These are phyloP conservation scores for Auricularia sp. DNA, from an alignment of 768 basidiomycete species.

Conservation along the genomic window DNA sequence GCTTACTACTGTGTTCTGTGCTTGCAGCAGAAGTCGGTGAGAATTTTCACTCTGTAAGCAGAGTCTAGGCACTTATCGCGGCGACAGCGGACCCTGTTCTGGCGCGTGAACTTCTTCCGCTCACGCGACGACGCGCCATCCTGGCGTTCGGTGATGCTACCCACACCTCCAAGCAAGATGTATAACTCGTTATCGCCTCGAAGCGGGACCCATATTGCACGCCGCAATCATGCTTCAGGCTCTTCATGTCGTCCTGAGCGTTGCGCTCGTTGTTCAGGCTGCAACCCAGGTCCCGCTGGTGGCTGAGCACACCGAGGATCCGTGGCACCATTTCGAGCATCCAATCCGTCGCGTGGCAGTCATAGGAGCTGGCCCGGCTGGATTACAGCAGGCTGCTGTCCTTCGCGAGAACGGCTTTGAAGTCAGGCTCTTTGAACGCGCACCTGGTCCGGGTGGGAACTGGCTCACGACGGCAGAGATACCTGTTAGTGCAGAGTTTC, in stretches of 20 bases:
- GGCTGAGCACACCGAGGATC: not conserved
- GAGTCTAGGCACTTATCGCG: too few relatives aligned
- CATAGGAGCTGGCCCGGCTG: slow-evolving; percentile 29
- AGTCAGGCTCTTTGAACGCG: slow-evolving; percentile 31
- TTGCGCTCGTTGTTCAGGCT: not conserved
- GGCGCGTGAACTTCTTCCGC: not conserved
- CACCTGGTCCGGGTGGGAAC: slow-evolving; percentile 29
- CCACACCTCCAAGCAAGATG: not conserved
- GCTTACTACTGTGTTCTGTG: too few relatives aligned
- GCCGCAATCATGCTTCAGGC: not conserved
- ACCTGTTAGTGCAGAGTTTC: slow-evolving; percentile 27
- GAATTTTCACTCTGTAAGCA: too few relatives aligned
- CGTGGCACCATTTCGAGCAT: slow-evolving; percentile 24
- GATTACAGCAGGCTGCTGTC: not conserved
- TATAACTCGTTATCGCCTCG: not conserved
- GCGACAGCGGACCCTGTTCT: too few relatives aligned
- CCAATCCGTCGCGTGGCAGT: slow-evolving; percentile 31
- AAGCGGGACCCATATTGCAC: not conserved
- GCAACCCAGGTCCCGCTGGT: not conserved
- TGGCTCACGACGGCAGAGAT: slow-evolving; percentile 35
- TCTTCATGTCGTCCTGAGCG: not conserved
- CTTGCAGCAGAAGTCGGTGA: too few relatives aligned
- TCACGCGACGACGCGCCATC: not conserved
- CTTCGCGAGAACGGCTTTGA: slow-evolving; percentile 19
- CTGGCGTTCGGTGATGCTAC: not conserved